Evolutionary conservation across 768 basidiomycete species (phyloP), one percentile per base, ranked within the genome.

Genomic region (Lactarius akahatsu): DNA sequence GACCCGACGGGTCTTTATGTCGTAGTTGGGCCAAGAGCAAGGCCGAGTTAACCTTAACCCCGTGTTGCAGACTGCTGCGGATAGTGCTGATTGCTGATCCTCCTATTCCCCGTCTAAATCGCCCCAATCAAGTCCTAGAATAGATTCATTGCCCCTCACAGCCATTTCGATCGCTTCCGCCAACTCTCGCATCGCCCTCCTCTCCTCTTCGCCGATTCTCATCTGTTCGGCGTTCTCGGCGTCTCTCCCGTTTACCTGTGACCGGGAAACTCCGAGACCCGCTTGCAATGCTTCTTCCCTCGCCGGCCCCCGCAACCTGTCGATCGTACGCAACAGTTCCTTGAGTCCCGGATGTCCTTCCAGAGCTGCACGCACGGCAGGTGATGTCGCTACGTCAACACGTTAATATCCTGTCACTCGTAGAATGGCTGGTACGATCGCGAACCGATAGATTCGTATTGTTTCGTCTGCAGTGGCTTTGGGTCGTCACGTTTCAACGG

Each of bases 401-500:
- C 41, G 18, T 41, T 20, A 36, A 47, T 23, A 58, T 4, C 7
- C 57, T 26, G 32, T 26, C 26, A 10, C 26, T 26, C 55, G 26
- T n/a, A 11, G 28, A n/a, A 26, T 16, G 32, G 52, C 20, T 18
- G 15, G 23, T 9, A 52, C 6, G n/a, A 7, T 40, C 32, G 71
- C 80, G 9, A 43, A 90, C 92, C 91, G 66, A 94, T 90, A 0
- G 90, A 85, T 74, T 93, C 90, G 73, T 93, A 93, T 64, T 94
- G 91, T 47, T 74, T 79, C 0, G 86, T 74, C 64, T 89, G 86
- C 0, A 96, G 78, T 0, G 86, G 81, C 75, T 94, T 93, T 0
- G 92, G 94, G 73, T 95, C 92, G 72, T 96, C 89, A 6, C 89
- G 81, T 71, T 89, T 88, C 57, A 96, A 81, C 1, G 94, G 94